Conservation (phyloP, 139 green algal genomes). For the Ettlia oleoabundans region DNA sequence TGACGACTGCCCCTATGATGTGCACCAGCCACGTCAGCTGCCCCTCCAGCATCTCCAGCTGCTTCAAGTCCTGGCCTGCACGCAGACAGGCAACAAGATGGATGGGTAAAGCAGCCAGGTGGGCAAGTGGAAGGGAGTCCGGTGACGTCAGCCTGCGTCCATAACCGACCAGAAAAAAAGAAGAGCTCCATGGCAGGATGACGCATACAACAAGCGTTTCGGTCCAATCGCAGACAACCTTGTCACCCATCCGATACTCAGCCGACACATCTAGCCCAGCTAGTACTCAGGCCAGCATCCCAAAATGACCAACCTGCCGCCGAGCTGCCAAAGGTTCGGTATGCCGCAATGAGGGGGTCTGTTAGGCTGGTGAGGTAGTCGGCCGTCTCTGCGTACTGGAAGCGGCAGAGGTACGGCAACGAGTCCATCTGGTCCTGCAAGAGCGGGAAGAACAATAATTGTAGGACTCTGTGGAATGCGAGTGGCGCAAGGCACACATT, state of each 20-base stretch:
- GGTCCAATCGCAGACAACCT: background rate
- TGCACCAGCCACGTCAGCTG: slow-evolving; percentile 98
- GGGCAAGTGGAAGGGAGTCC: no score
- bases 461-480: no score
- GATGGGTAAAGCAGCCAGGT: no score
- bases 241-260: background rate
- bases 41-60: slow-evolving; percentile 89
- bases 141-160: background rate
- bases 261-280: no score
- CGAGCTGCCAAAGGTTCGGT: background rate
- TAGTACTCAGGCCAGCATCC: no score
- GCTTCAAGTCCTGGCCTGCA: slow-evolving; percentile 36
- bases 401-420: slow-evolving; percentile 92
- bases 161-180: background rate
- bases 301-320: background rate
- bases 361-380: slow-evolving; percentile 64
- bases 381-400: slow-evolving; percentile 89
- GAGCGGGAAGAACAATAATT: background rate
- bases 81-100: no score
- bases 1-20: slow-evolving; percentile 91
- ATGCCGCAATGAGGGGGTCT: slow-evolving; percentile 27
- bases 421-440: slow-evolving; percentile 90
- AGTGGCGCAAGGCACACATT: no score
- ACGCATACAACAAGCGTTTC: background rate
- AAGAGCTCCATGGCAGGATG: no score